Percentiles rank a stretch among this genome's conserved stretches.
Conservation (phyloP, 2,329 filamentous ascomycete species). For the Cylindrodendrum hubeiense region DNA sequence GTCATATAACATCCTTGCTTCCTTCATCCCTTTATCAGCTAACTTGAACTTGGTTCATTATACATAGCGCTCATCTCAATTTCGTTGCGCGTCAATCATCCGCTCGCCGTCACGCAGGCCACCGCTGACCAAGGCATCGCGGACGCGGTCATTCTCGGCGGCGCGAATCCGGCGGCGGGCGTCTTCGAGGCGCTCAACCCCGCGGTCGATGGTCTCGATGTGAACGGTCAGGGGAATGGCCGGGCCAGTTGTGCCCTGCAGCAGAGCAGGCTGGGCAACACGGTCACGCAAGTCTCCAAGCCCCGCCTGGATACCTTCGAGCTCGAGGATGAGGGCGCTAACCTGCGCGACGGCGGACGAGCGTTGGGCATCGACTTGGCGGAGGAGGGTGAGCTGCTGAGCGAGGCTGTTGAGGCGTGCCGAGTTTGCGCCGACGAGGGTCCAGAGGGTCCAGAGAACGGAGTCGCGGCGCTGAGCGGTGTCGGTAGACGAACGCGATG, state of each 20-base stretch:
- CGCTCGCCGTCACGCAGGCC: constrained; percentile 55
- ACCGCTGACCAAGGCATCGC: constrained; percentile 63
- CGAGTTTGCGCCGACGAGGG: constrained; percentile 78
- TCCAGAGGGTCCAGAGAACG: constrained; percentile 79
- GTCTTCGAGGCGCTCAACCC: constrained; percentile 77
- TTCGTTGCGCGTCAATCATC: constrained; percentile 53
- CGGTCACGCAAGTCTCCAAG: constrained; percentile 79
- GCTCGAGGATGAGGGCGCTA: constrained; percentile 76
- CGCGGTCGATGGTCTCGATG: constrained; percentile 79
- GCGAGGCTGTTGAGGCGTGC: constrained; percentile 71
- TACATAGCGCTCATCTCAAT: neutral
- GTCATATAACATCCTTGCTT: neutral
- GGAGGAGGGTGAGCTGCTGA: constrained; percentile 73
- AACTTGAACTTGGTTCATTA: neutral
- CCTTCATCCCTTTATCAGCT: neutral
- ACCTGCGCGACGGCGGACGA: constrained; percentile 76
- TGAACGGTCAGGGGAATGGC: constrained; percentile 77
- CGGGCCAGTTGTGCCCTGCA: constrained; percentile 53
- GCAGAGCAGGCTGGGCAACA: constrained; percentile 74
- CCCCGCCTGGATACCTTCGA: constrained; percentile 78
- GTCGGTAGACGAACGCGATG: constrained; percentile 71
- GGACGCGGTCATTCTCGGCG: constrained; percentile 69
- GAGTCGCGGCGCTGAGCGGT: constrained; percentile 72
- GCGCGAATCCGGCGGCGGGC: constrained; percentile 71
- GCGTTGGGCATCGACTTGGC: constrained; percentile 75